Percentiles rank a stretch among this genome's conserved stretches.
phyloP scores from a whole-genome alignment of 345 rosid species.

The Turritis glabra region DNA sequence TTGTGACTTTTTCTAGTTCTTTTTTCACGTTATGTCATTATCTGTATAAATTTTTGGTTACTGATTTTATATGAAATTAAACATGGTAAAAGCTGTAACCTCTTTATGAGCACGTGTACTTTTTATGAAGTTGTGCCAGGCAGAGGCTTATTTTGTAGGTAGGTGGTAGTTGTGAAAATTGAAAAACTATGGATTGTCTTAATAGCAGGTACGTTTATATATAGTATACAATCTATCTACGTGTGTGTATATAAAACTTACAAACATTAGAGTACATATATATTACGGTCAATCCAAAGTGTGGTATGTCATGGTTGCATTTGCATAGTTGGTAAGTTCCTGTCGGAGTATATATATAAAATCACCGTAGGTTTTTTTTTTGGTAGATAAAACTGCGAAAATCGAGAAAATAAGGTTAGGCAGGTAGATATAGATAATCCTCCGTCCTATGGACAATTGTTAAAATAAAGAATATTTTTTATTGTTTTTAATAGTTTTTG shows the following conservation, averaged over 20 bases:
- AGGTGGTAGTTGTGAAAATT: conserved; percentile 26
- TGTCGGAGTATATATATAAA: conserved; percentile 7
- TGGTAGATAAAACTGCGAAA: not conserved
- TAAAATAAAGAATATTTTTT: not conserved
- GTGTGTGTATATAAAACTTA: not conserved
- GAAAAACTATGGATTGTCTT: conserved; percentile 1
- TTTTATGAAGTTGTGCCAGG: conserved; percentile 17
- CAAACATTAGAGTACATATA: not conserved
- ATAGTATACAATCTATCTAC: not conserved
- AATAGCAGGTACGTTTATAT: not conserved
- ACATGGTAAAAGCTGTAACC: conserved; percentile 6
- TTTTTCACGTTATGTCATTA: conserved; percentile 30
- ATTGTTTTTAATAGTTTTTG: not conserved
- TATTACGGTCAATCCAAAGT: conserved; percentile 15
- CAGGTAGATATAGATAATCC: not conserved
- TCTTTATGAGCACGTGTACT: conserved; percentile 14
- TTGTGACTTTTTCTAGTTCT: conserved; percentile 14
- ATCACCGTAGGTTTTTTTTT: not conserved
- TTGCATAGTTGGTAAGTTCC: conserved; percentile 5
- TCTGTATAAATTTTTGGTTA: conserved; percentile 15
- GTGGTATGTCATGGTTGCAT: conserved; percentile 3
- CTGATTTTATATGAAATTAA: not conserved
- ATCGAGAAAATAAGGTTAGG: not conserved
- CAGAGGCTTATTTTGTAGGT: conserved; percentile 15
- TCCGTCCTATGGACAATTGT: not conserved